Conservation (phyloP, 139 green algal species). For the Ettlia oleoabundans region DNA sequence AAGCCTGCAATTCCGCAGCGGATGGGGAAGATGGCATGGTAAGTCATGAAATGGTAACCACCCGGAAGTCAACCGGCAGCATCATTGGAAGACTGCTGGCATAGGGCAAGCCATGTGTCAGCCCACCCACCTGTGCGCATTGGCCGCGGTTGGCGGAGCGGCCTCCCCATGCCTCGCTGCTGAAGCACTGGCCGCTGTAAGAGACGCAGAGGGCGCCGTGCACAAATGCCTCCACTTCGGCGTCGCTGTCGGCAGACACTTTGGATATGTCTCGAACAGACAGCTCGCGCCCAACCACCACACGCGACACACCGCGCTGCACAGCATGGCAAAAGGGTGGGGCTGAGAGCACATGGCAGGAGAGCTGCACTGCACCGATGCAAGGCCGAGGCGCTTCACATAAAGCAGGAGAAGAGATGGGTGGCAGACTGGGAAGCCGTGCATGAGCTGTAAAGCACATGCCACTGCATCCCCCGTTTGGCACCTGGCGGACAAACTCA, state of each 20-base stretch:
- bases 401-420: too few relatives aligned
- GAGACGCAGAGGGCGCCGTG: slow-evolving; percentile 89
- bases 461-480: too few relatives aligned
- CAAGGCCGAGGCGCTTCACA: too few relatives aligned
- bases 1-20: too few relatives aligned
- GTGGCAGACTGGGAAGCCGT: too few relatives aligned
- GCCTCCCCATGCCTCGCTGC: slow-evolving; percentile 82
- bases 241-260: background rate
- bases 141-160: slow-evolving; percentile 87
- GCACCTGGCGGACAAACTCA: slow-evolving; percentile 58
- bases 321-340: background rate
- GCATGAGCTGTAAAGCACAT: too few relatives aligned
- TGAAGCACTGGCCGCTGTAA: slow-evolving; percentile 85
- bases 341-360: background rate
- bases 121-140: too few relatives aligned
- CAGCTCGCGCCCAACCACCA: slow-evolving; percentile 87
- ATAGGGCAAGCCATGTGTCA: too few relatives aligned
- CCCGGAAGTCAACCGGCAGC: too few relatives aligned
- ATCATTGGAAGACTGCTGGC: too few relatives aligned
- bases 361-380: background rate
- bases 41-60: too few relatives aligned
- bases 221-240: slow-evolving; percentile 87
- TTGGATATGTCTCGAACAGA: slow-evolving; percentile 69
- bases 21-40: too few relatives aligned
- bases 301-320: slow-evolving; percentile 65